phyloP scores from a whole-genome alignment of 352 stramenopile genomes.

The Phytophthora foliorum region DNA sequence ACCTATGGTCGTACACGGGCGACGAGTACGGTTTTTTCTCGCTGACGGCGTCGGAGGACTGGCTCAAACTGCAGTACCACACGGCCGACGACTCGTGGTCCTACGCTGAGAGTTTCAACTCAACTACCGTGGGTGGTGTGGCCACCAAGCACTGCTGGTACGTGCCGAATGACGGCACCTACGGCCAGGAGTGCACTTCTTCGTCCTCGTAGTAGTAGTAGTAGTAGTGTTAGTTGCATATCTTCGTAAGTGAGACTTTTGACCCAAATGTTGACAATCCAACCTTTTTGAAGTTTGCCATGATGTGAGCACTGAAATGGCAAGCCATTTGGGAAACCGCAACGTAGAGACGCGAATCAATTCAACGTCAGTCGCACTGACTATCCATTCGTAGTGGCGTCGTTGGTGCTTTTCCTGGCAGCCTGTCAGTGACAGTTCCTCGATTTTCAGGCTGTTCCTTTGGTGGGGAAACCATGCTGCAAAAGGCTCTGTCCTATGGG shows the following conservation, averaged over 20 bases:
- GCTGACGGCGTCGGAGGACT: conserved; percentile 60
- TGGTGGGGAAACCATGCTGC: not conserved
- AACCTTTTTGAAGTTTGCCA: not conserved
- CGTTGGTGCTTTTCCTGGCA: conserved; percentile 6
- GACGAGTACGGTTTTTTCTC: conserved; percentile 74
- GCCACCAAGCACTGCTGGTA: conserved; percentile 76
- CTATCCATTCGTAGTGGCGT: conserved; percentile 24
- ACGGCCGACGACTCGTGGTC: conserved; percentile 63
- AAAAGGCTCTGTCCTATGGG: conserved; percentile 15
- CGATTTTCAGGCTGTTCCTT: not conserved
- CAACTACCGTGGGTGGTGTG: conserved; percentile 52
- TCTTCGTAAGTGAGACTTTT: not conserved
- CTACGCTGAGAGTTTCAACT: conserved; percentile 55
- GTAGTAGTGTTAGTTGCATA: conserved; percentile 2
- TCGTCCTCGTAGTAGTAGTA: conserved; percentile 34
- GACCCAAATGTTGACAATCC: not conserved
- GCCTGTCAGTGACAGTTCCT: not conserved
- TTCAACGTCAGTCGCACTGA: conserved; percentile 23
- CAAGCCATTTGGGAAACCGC: conserved; percentile 6
- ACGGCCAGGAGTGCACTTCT: conserved; percentile 41
- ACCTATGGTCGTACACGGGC: conserved; percentile 65
- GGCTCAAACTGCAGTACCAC: conserved; percentile 76
- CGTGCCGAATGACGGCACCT: conserved; percentile 55
- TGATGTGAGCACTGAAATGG: conserved; percentile 9
- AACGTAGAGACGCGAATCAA: conserved; percentile 25